Evolutionary conservation across 495 filamentous ascomycete genomes (phyloP).

Genomic region (Tuber aestivum): DNA sequence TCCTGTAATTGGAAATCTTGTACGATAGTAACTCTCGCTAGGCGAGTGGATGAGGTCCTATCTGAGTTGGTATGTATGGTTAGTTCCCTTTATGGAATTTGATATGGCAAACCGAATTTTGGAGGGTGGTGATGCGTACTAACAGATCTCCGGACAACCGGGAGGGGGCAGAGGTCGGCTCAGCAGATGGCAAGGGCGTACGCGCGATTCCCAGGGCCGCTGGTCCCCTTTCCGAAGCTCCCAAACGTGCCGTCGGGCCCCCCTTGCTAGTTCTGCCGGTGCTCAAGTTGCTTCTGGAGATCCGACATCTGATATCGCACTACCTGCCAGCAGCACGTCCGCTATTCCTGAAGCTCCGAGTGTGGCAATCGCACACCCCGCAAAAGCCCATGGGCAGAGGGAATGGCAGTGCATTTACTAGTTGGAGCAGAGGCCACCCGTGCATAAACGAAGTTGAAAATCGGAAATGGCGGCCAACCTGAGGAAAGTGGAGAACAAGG

Average conservation of each 20-base stretch:
- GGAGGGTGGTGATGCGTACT: background rate
- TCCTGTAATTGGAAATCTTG: background rate
- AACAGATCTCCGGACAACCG: background rate
- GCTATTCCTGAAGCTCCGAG: background rate
- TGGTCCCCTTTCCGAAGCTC: background rate
- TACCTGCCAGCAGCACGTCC: too few species aligned
- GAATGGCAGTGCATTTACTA: too few species aligned
- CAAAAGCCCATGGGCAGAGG: background rate
- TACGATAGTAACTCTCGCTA: background rate
- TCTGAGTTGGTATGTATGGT: background rate
- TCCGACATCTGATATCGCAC: background rate
- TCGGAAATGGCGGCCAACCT: background rate
- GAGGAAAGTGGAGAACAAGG: background rate
- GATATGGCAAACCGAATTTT: too few species aligned
- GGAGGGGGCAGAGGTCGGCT: background rate
- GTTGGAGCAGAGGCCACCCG: too few species aligned
- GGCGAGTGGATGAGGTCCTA: background rate
- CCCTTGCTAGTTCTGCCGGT: background rate
- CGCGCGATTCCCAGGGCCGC: background rate
- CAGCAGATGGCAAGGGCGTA: background rate
- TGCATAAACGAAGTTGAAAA: background rate
- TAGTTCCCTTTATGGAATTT: background rate
- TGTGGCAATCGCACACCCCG: background rate
- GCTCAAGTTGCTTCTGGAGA: background rate
- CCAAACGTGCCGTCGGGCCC: background rate